Percentiles rank a stretch among this genome's conserved stretches.
Evolutionary conservation across 768 basidiomycete genomes (phyloP).

Genomic region (Gloeophyllum trabeum): DNA sequence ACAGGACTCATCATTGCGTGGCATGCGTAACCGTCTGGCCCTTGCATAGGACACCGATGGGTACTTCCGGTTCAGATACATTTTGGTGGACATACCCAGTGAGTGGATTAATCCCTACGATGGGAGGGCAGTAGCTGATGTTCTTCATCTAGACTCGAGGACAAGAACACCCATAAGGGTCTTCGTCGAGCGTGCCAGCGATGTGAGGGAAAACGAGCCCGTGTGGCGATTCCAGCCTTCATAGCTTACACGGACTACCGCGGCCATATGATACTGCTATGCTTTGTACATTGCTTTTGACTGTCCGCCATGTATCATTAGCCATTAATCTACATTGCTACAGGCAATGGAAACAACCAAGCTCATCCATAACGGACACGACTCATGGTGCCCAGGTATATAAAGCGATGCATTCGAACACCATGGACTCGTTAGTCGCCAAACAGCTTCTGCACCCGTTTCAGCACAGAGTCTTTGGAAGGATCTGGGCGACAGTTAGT

Average conservation of each 20-base stretch:
- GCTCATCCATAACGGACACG: too few relatives aligned
- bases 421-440: slow-evolving; percentile 56
- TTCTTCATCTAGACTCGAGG: slow-evolving; percentile 39
- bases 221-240: slow-evolving; percentile 59
- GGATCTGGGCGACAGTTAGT: too few relatives aligned
- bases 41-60: slow-evolving; percentile 55
- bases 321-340: too few relatives aligned
- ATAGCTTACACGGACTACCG: neutral
- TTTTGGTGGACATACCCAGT: slow-evolving; percentile 76
- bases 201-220: slow-evolving; percentile 60
- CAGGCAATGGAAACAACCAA: too few relatives aligned
- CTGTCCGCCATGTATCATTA: neutral
- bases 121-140: slow-evolving; percentile 15
- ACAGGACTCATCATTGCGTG: neutral
- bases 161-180: slow-evolving; percentile 50
- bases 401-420: neutral
- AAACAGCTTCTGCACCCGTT: slow-evolving; percentile 92
- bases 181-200: slow-evolving; percentile 56
- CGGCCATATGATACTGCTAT: neutral
- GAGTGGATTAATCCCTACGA: slow-evolving; percentile 21
- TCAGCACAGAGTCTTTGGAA: slow-evolving; percentile 89
- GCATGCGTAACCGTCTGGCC: slow-evolving; percentile 1
- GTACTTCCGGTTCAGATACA: slow-evolving; percentile 67
- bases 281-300: too few relatives aligned
- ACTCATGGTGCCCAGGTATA: too few relatives aligned